These are phyloP conservation scores for Paragyromitra xinjiangensis DNA, from an alignment of 495 filamentous ascomycete genomes.

Conservation along the genomic window DNA sequence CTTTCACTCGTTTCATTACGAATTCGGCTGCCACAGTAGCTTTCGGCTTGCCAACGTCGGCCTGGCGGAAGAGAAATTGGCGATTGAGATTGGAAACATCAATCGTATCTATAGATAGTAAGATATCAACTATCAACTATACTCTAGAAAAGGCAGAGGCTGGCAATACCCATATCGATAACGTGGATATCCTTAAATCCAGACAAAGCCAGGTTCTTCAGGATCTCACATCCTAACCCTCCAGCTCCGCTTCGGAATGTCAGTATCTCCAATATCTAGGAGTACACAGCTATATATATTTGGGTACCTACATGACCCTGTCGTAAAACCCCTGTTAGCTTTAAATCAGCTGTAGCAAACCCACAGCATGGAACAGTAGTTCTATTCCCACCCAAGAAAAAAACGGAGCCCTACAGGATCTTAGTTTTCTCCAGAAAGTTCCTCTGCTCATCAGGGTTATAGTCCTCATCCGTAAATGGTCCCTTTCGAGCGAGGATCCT, in stretches of 20 bases:
- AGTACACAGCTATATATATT: background rate
- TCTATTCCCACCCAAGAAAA: conserved; percentile 34
- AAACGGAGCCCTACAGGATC: conserved; percentile 68
- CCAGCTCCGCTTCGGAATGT: conserved; percentile 77
- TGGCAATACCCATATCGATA: conserved; percentile 87
- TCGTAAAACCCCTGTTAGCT: conserved; percentile 24
- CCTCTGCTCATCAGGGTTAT: conserved; percentile 69
- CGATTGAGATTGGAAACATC: conserved; percentile 98
- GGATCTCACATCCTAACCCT: conserved; percentile 93
- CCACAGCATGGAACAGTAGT: conserved; percentile 26
- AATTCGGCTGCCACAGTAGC: conserved; percentile 92
- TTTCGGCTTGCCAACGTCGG: conserved; percentile 93
- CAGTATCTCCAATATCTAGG: conserved; percentile 3
- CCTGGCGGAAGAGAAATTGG: conserved; percentile 93
- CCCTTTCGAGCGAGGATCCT: conserved; percentile 77
- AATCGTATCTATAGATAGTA: conserved; percentile 75
- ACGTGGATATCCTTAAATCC: conserved; percentile 98
- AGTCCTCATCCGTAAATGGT: conserved; percentile 79
- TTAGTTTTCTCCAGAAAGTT: conserved; percentile 70
- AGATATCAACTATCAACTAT: conserved; percentile 53
- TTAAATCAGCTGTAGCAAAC: background rate
- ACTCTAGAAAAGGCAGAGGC: background rate
- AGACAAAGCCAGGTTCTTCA: conserved; percentile 95
- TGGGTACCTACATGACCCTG: conserved; percentile 49
- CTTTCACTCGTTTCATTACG: conserved; percentile 85